Evolutionary conservation across 495 filamentous ascomycete genomes (phyloP).

Genomic region (Elasticomyces elasticus): DNA sequence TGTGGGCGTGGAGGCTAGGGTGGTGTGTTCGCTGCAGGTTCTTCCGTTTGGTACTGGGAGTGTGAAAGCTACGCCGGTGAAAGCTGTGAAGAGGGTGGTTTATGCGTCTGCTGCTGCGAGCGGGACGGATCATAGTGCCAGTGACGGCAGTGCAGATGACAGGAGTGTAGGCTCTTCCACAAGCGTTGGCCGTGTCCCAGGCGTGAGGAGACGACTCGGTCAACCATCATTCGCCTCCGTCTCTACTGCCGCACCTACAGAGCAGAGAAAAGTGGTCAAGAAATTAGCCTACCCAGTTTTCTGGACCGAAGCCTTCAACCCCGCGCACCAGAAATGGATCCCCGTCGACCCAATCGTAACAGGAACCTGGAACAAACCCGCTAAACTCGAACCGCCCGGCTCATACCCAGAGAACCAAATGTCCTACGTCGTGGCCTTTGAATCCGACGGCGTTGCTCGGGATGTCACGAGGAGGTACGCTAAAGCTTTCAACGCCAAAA

Average conservation of each 20-base stretch:
- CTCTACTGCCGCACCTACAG: neutral
- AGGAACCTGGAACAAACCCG: conserved; percentile 59
- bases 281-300: conserved; percentile 72
- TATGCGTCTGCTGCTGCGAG: conserved; percentile 38
- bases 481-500: conserved; percentile 75
- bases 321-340: conserved; percentile 79
- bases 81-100: conserved; percentile 29
- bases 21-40: conserved; percentile 86
- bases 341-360: conserved; percentile 80
- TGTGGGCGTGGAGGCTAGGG: conserved; percentile 66
- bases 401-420: conserved; percentile 62
- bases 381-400: conserved; percentile 69
- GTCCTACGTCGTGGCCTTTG: conserved; percentile 78
- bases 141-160: conserved; percentile 7
- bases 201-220: conserved; percentile 34
- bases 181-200: conserved; percentile 15
- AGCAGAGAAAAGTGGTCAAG: conserved; percentile 30
- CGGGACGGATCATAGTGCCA: conserved; percentile 9
- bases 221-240: conserved; percentile 33
- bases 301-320: conserved; percentile 88
- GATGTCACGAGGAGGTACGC: conserved; percentile 53
- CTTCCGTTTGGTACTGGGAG: conserved; percentile 58
- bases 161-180: neutral
- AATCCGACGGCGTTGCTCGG: conserved; percentile 58
- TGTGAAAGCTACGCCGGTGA: conserved; percentile 39